phyloP scores from a whole-genome alignment of 148 eudicot genomes.

The Selenicereus undatus region DNA sequence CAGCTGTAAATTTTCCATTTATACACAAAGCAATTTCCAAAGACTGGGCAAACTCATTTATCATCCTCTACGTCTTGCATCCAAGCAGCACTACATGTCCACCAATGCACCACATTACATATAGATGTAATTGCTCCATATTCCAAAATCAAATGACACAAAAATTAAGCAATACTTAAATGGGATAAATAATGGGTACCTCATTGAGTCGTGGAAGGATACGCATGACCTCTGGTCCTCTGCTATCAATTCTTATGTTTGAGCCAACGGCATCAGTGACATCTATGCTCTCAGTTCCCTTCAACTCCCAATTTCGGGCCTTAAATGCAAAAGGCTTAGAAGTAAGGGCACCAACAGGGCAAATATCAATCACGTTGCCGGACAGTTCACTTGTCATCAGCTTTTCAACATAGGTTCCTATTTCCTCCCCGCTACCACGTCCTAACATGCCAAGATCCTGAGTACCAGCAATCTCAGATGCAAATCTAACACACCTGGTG shows the following conservation, averaged over 20 bases:
- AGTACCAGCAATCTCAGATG: conserved; percentile 88
- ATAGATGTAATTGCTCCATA: neutral
- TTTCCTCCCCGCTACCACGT: conserved; percentile 99
- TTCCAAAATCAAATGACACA: neutral
- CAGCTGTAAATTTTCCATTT: neutral
- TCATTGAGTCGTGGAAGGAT: conserved; percentile 90
- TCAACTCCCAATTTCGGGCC: conserved; percentile 99
- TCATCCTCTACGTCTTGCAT: too few relatives aligned
- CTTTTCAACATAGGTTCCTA: conserved; percentile 93
- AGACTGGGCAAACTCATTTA: too few relatives aligned
- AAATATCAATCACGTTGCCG: conserved; percentile 96
- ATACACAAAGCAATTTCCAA: too few relatives aligned
- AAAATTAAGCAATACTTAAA: neutral
- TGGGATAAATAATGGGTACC: conserved; percentile 39
- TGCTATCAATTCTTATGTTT: conserved; percentile 90
- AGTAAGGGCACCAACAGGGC: conserved; percentile 98
- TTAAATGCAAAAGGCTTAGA: conserved; percentile 98
- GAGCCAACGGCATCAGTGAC: conserved; percentile 98
- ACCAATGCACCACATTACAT: neutral
- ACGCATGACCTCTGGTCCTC: conserved; percentile 99
- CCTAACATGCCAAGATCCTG: conserved; percentile 99
- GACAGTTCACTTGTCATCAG: conserved; percentile 99
- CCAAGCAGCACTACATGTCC: too few relatives aligned
- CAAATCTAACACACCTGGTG: conserved; percentile 93
- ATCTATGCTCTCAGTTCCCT: conserved; percentile 94